phyloP scores from a whole-genome alignment of 495 filamentous ascomycete genomes.

The Penicillium bialowiezense region DNA sequence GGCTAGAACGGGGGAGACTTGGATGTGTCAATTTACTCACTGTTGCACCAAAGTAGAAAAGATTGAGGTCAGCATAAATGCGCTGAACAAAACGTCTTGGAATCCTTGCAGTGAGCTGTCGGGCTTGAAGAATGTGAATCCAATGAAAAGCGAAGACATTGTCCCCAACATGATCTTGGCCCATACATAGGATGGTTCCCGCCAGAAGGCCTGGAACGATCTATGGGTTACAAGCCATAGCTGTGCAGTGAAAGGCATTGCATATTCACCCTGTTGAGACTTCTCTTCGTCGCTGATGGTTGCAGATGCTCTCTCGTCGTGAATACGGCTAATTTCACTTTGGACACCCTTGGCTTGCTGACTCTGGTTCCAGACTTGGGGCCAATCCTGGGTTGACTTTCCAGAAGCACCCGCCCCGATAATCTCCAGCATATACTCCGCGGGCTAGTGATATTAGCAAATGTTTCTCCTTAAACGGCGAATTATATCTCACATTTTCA shows the following conservation, averaged over 20 bases:
- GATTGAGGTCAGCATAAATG: slow-evolving; percentile 79
- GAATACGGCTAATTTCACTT: slow-evolving; percentile 62
- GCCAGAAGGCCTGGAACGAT: slow-evolving; percentile 55
- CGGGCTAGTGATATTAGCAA: slow-evolving; percentile 48
- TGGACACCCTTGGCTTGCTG: slow-evolving; percentile 63
- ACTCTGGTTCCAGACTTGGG: slow-evolving; percentile 68
- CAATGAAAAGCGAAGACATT: slow-evolving; percentile 67
- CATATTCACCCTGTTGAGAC: slow-evolving; percentile 38
- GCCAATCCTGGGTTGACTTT: slow-evolving; percentile 79
- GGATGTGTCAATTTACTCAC: slow-evolving; percentile 17
- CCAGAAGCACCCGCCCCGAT: slow-evolving; percentile 57
- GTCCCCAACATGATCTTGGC: slow-evolving; percentile 52
- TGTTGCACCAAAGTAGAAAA: slow-evolving; percentile 67
- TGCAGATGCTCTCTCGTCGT: slow-evolving; percentile 40
- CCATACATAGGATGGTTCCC: slow-evolving; percentile 55
- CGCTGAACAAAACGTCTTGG: slow-evolving; percentile 79
- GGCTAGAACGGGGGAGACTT: too few species aligned
- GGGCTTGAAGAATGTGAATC: slow-evolving; percentile 81
- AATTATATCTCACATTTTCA: slow-evolving; percentile 64
- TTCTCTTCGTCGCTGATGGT: slow-evolving; percentile 10
- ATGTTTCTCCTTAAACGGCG: too few species aligned
- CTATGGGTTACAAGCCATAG: slow-evolving; percentile 47
- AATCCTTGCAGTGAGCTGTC: slow-evolving; percentile 70
- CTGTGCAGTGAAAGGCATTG: slow-evolving; percentile 50
- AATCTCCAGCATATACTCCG: slow-evolving; percentile 90